A percentile compares a stretch with the other conserved stretches of the same genome.
These are phyloP conservation scores for Kwoniella sp. DNA, from an alignment of 768 basidiomycete species.

Conservation along the genomic window DNA sequence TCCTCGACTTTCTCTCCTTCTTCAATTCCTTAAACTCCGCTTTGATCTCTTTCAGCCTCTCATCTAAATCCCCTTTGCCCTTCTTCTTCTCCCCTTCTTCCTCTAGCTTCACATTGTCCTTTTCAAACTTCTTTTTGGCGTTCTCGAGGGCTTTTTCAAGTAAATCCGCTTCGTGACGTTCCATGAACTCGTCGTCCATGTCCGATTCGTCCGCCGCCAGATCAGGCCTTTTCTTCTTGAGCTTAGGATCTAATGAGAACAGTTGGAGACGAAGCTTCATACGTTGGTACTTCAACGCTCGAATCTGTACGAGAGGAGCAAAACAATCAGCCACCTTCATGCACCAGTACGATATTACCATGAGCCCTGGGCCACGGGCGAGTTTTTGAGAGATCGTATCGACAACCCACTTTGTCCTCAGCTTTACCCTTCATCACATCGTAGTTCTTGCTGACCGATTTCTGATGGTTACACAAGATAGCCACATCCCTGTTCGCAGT, in stretches of 20 bases:
- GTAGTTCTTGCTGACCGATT: conserved; percentile 87
- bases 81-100: conserved; percentile 66
- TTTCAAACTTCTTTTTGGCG: conserved; percentile 88
- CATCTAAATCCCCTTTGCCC: conserved; percentile 67
- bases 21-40: conserved; percentile 73
- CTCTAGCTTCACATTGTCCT: conserved; percentile 68
- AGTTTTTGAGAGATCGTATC: not conserved
- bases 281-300: conserved; percentile 88
- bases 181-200: conserved; percentile 88
- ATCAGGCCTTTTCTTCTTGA: conserved; percentile 73
- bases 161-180: conserved; percentile 72
- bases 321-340: too few species aligned
- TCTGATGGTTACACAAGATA: conserved; percentile 98
- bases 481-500: conserved; percentile 96
- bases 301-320: conserved; percentile 63
- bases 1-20: conserved; percentile 78
- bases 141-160: conserved; percentile 84
- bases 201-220: conserved; percentile 86
- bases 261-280: conserved; percentile 93
- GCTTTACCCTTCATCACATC: conserved; percentile 93
- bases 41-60: conserved; percentile 70
- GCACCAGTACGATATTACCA: not conserved
- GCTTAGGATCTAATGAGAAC: conserved; percentile 73
- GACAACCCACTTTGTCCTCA: conserved; percentile 72
- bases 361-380: too few species aligned